phyloP scores from a whole-genome alignment of 2,329 filamentous ascomycete species.

The Didymellaceae sp. region DNA sequence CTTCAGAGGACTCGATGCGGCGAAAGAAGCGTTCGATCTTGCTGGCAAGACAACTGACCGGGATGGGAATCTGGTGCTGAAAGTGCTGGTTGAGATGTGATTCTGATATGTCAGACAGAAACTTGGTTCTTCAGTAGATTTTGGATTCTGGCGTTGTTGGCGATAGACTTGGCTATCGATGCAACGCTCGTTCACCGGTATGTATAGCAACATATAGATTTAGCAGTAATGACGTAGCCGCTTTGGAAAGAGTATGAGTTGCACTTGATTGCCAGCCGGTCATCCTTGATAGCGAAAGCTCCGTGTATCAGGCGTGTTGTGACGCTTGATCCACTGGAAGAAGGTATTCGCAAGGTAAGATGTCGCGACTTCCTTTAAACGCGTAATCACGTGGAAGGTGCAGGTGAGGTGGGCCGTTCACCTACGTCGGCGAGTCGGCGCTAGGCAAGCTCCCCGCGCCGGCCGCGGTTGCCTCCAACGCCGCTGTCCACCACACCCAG shows the following conservation, averaged over 20 bases:
- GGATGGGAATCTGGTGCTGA: slow-evolving; percentile 59
- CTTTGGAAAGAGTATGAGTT: no score
- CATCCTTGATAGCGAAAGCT: no score
- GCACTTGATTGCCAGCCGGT: no score
- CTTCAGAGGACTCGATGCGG: slow-evolving; percentile 54
- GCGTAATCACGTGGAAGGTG: neutral
- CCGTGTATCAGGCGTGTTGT: no score
- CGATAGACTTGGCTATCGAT: neutral
- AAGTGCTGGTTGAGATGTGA: slow-evolving; percentile 52
- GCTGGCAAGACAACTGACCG: slow-evolving; percentile 60
- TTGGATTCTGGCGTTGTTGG: slow-evolving; percentile 4
- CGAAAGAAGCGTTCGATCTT: slow-evolving; percentile 59
- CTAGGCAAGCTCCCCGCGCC: slow-evolving; percentile 15
- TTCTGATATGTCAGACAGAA: neutral
- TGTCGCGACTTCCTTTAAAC: neutral
- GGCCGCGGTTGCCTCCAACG: slow-evolving; percentile 11
- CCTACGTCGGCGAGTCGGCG: neutral
- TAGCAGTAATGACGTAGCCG: neutral
- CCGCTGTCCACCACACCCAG: slow-evolving; percentile 1
- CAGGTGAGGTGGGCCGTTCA: neutral
- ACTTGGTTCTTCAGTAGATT: no score
- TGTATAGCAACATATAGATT: no score
- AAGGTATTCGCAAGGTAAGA: no score
- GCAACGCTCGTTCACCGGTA: slow-evolving; percentile 13
- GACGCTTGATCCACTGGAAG: no score